Base-by-base conservation (phyloP, 768 basidiomycete genomes). In the Lactarius pseudohatsudake region DNA sequence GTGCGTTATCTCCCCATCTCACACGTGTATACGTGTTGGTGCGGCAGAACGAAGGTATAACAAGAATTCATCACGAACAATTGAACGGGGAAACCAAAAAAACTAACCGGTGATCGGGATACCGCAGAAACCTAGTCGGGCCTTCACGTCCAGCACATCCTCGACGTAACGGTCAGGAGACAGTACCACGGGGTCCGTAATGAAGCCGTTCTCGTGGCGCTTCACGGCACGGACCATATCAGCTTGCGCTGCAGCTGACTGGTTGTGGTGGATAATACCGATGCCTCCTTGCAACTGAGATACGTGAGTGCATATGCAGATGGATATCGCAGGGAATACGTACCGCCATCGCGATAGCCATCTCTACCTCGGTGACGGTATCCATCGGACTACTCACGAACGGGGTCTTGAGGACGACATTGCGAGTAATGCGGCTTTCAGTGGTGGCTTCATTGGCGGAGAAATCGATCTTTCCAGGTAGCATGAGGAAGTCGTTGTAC, bases 331-430 rank as follows among this genome's bases (percentile, higher is more conserved):
- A 40, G 64, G 16, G 15, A 6, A 64, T 28, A 70, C 63, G 78
- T 90, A 95, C 92, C 77, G 94, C 94, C 84, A 96, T 87, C 59
- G 89, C 81, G 75, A 96, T 94, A 36, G 93, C 94, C 92, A 96
- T 96, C 66, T 92, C 87, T 62, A 84, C 86, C 78, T 98, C 97
- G 1, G 97, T 98, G 72, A 98, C 97, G 55, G 97, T 99, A 80
- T 99, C 97, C 97, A 99, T 99, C 18, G 97, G 96, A 60, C 93
- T 96, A 76, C 94, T 96, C 81, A 98, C 82, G 79, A 99, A 96
- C 0, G 96, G 97, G 0, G 95, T 96, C 80, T 94, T 98, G 72
- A 99, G 83, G 53, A 81, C 79, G 72, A 98, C 92, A 72, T 97
- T 97, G 64, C 91, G 88, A 28, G 96, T 97, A 65, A 99, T 87